Base-by-base conservation (phyloP, 1,139 yeast genomes). In the Candida sp. region DNA sequence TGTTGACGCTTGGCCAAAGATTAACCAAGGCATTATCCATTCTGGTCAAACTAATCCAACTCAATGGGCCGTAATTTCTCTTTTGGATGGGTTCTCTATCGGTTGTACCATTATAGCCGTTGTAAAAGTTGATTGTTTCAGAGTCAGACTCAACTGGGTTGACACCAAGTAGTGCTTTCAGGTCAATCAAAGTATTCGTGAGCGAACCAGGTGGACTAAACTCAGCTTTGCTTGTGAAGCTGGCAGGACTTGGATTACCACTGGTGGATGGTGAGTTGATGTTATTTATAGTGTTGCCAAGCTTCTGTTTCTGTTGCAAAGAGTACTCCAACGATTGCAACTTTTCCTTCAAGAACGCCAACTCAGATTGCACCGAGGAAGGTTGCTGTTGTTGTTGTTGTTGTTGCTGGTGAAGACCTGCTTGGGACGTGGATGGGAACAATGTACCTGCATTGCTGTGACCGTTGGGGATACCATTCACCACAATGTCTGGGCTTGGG, bases 41-140 rank as follows among this genome's bases (percentile, higher is more conserved):
- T 47, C 63, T 62, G 48, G 72, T 59, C 34, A 74, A 54, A 11
- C 73, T 57, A 4, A 67, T 51, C 76, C 78, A 72, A n/a, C 72
- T 62, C 33, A 75, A 63, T 1, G 79, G 78, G 1, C 77, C 73
- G 53, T 62, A 67, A 43, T 63, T 60, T 34, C 63, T 54, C 52
- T 69, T 54, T 26, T 67, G 51, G 3, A 62, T 41, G 2, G 69
- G 68, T 28, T 65, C 73, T 43, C 63, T 61, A 41, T 61, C 61
- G 25, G 58, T 57, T 1, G 72, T 52, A 5, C 73, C 61, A n/a
- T 63, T 57, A 52, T 72, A 71, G 3, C 71, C 70, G n/a, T 64
- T 64, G 53, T 60, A 67, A 50, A 76, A 73, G 48, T 66, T 70
- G 48, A 75, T 65, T 4, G 62, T 58, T 46, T 75, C 80, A 25